Evolutionary conservation across 352 stramenopile genomes (phyloP).

Genomic region (Pythium volutum): DNA sequence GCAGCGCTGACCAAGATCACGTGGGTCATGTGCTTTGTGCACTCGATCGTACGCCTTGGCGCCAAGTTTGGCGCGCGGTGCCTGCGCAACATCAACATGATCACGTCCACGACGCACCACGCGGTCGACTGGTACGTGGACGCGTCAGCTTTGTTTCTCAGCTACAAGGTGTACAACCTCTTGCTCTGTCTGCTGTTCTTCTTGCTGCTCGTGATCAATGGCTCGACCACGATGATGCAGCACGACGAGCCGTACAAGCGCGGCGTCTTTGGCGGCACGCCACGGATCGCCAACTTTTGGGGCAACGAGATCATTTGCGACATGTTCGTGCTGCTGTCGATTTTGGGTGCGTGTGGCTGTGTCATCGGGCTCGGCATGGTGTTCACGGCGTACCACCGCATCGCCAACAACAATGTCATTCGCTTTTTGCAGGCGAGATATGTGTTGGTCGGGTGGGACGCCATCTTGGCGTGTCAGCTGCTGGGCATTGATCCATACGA

Average conservation of each 20-base stretch:
- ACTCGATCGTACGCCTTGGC: constrained; percentile 30
- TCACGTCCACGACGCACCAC: constrained; percentile 27
- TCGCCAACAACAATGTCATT: constrained; percentile 46
- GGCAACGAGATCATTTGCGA: constrained; percentile 55
- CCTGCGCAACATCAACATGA: constrained; percentile 34
- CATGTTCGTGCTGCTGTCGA: constrained; percentile 33
- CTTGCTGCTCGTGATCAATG: constrained; percentile 33
- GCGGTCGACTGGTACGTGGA: constrained; percentile 55
- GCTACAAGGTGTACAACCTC: constrained; percentile 60
- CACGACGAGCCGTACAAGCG: constrained; percentile 27
- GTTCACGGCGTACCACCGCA: constrained; percentile 34
- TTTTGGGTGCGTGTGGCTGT: constrained; percentile 30
- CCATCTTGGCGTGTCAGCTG: constrained; percentile 29
- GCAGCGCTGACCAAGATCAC: constrained; percentile 46
- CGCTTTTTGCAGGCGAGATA: constrained; percentile 48
- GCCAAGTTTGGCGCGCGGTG: constrained; percentile 33
- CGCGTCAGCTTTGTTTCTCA: constrained; percentile 41
- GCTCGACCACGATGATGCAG: constrained; percentile 44
- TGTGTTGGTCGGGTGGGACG: constrained; percentile 48
- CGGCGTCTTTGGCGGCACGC: constrained; percentile 37
- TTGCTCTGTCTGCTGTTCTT: constrained; percentile 44
- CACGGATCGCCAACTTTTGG: constrained; percentile 43
- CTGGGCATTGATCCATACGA: constrained; percentile 50
- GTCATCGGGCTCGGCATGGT: constrained; percentile 32
- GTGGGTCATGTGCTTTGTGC: constrained; percentile 56